Conservation (phyloP, 2,329 filamentous ascomycete species). For the Pseudopyrenochaeta lycopersici region DNA sequence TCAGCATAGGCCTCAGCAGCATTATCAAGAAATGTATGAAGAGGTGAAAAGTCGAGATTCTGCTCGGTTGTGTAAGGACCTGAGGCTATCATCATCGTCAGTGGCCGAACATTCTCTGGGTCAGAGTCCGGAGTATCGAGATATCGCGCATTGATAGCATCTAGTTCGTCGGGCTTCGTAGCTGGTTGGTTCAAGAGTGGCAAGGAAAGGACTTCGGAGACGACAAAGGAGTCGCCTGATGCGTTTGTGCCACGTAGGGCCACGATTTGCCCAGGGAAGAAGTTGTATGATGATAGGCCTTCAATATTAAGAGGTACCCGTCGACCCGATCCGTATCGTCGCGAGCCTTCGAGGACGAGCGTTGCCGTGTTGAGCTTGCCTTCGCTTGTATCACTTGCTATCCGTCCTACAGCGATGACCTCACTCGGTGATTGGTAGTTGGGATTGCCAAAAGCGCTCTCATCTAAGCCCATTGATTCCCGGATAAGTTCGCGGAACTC, state of each 20-base stretch:
- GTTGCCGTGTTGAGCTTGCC: slow-evolving; percentile 87
- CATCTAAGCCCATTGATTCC: slow-evolving; percentile 77
- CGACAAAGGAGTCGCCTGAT: slow-evolving; percentile 82
- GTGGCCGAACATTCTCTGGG: slow-evolving; percentile 63
- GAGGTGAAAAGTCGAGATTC: slow-evolving; percentile 87
- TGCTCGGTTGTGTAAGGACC: slow-evolving; percentile 94
- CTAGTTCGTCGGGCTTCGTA: slow-evolving; percentile 71
- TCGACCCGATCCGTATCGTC: slow-evolving; percentile 81
- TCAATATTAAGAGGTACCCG: slow-evolving; percentile 82
- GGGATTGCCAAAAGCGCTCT: slow-evolving; percentile 85
- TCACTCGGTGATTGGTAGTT: slow-evolving; percentile 85
- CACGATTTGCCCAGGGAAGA: slow-evolving; percentile 95
- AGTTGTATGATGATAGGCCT: slow-evolving; percentile 73
- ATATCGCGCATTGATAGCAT: slow-evolving; percentile 74
- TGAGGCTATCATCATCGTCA: slow-evolving; percentile 80
- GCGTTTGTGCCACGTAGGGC: slow-evolving; percentile 87
- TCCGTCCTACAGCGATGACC: slow-evolving; percentile 88
- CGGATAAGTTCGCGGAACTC: slow-evolving; percentile 81
- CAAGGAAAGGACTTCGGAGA: slow-evolving; percentile 76
- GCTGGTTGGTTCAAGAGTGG: slow-evolving; percentile 80
- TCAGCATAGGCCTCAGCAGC: slow-evolving; percentile 80
- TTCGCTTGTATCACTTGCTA: slow-evolving; percentile 86
- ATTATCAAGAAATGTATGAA: slow-evolving; percentile 81
- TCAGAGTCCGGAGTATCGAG: slow-evolving; percentile 67
- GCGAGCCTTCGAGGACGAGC: slow-evolving; percentile 86